These are phyloP conservation scores for Diplodia corticola DNA, from an alignment of 2,329 filamentous ascomycete genomes.

Conservation along the genomic window DNA sequence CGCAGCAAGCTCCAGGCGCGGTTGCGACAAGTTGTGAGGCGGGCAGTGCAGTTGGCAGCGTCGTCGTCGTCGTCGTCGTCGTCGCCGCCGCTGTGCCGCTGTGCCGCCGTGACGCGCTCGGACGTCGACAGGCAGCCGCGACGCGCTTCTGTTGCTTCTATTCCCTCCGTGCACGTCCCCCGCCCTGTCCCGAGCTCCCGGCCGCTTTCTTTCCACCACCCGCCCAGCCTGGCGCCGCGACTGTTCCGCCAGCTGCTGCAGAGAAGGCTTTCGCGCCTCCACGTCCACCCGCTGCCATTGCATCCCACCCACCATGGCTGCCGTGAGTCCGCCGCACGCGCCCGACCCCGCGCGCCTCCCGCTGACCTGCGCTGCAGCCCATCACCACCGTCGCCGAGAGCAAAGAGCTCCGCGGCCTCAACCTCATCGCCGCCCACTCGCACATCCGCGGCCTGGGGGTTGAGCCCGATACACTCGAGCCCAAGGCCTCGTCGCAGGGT, in stretches of 20 bases:
- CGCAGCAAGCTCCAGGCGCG: neutral
- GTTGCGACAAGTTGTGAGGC: neutral
- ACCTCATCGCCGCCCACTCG: constrained; percentile 96
- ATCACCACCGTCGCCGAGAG: constrained; percentile 88
- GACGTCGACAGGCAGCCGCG: neutral
- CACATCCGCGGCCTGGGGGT: constrained; percentile 96
- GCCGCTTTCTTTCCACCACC: neutral
- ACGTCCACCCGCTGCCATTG: neutral
- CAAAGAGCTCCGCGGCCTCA: constrained; percentile 93
- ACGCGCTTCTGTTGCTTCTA: too few species aligned
- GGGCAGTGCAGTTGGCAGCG: neutral
- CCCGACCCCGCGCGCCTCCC: neutral
- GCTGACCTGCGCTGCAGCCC: constrained; percentile 42
- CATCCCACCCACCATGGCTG: constrained; percentile 18
- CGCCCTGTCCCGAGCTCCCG: neutral
- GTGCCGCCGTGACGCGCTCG: neutral
- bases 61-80: too few species aligned
- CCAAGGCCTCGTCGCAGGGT: constrained; percentile 81
- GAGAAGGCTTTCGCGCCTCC: neutral
- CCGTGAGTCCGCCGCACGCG: neutral
- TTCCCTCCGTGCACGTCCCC: neutral
- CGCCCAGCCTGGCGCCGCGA: neutral
- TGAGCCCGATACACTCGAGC: constrained; percentile 86
- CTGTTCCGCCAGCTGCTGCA: neutral
- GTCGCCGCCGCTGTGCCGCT: too few species aligned